Conservation (phyloP, 2,329 filamentous ascomycete genomes). For the Xylariaceae sp. region DNA sequence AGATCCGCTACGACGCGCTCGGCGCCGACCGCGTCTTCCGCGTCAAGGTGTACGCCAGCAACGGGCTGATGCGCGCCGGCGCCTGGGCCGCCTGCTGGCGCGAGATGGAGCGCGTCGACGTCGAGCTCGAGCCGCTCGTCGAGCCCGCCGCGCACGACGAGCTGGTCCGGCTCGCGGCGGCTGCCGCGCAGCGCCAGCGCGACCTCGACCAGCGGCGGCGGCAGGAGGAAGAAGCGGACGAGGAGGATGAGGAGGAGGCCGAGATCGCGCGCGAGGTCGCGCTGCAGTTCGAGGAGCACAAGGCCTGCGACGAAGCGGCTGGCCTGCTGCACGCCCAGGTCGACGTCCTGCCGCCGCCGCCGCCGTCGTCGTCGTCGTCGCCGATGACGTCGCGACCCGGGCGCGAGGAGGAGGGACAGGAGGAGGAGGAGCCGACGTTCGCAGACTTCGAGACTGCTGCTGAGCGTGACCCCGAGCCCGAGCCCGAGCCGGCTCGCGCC, state of each 20-base stretch:
- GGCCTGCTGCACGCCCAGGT: conserved; percentile 21
- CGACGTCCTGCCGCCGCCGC: conserved; percentile 15
- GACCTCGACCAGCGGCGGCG: conserved; percentile 21
- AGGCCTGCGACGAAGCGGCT: conserved; percentile 17
- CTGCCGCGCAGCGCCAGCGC: conserved; percentile 36
- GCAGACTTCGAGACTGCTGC: too few species aligned
- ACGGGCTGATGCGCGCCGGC: conserved; percentile 84
- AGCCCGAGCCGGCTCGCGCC: conserved; percentile 17
- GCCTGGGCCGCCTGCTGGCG: conserved; percentile 93
- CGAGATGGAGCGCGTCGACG: conserved; percentile 98
- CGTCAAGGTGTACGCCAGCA: conserved; percentile 88
- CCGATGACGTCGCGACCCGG: too few species aligned
- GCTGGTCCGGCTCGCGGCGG: conserved; percentile 47
- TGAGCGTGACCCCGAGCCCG: conserved; percentile 6
- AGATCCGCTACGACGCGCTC: conserved; percentile 47
- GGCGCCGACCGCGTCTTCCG: conserved; percentile 56
- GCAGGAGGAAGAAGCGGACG: conserved; percentile 25
- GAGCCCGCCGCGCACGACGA: conserved; percentile 50
- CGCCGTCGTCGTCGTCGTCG: conserved; percentile 3
- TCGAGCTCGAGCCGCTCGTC: conserved; percentile 75
- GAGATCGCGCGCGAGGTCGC: conserved; percentile 27
- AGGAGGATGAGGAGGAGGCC: conserved; percentile 23
- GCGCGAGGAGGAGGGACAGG: too few species aligned
- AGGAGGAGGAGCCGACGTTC: too few species aligned
- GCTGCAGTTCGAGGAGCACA: conserved; percentile 26